Evolutionary conservation across 2,329 filamentous ascomycete species (phyloP), one percentile per base, ranked within the genome.

Genomic region (Arachnopeziza araneosa): DNA sequence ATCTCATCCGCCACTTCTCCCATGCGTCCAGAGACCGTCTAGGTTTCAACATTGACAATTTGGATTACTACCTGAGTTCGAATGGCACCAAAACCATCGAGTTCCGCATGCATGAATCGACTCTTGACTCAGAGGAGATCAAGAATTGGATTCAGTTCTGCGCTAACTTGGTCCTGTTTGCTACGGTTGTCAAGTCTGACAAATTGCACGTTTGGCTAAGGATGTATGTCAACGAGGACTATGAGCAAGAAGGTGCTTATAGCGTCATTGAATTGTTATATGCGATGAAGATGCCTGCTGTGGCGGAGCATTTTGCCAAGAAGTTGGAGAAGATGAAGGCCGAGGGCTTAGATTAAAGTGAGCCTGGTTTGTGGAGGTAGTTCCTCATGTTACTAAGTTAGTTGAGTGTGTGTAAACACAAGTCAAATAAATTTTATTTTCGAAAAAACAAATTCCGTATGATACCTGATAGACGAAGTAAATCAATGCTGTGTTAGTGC

Each of bases 41-140:
- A 6, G 36, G 36, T 4, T 44, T 44, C 36, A 44, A 44, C 36
- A 12, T 19, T 12, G 12, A 4, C 36, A 44, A 44, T 44, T 12
- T 44, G 17, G 36, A 44, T 4, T 19, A 14, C 36, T 3, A 12
- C 4, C 36, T 12, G 17, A 6, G 17, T 44, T 4, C 10, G 12
- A 7, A 7, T 19, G 24, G 50, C 9, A 52, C 4, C 10, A 57
- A 58, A 5, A 63, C 62, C 12, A 62, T 68, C n/a, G 67, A 69
- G 50, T 68, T 69, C 55, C 56, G 66, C 9, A 55, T 63, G 22
- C 65, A 68, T 52, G 56, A 59, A 14, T 63, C 59, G 2, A 58
- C 58, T 1, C 50, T 69, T 1, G 60, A 64, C 44, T 23, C 52
- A 1, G 56, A 58, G 8, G 58, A 52, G 1, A 53, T 69, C 2